Evolutionary conservation across 768 basidiomycete genomes (phyloP).

Genomic region (Suillus cothurnatus): DNA sequence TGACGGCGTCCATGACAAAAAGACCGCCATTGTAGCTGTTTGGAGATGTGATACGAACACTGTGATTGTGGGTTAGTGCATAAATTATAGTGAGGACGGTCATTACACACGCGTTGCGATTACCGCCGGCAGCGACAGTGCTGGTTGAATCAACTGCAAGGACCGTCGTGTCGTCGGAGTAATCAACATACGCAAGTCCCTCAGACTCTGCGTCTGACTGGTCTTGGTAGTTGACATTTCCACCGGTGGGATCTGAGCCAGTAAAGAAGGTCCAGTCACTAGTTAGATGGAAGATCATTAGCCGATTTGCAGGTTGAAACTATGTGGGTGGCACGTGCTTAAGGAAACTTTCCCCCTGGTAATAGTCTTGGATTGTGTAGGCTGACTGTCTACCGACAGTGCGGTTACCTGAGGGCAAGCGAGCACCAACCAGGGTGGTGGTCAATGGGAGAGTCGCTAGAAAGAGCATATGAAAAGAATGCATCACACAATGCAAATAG

Average conservation of each 20-base stretch:
- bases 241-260: slow-evolving; percentile 66
- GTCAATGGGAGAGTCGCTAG: slow-evolving; percentile 34
- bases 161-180: slow-evolving; percentile 53
- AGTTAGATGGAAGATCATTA: slow-evolving; percentile 10
- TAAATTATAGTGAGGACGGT: not conserved
- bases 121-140: slow-evolving; percentile 47
- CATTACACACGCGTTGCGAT: slow-evolving; percentile 51
- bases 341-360: slow-evolving; percentile 58
- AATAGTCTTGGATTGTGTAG: slow-evolving; percentile 42
- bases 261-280: slow-evolving; percentile 74
- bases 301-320: not conserved
- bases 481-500: slow-evolving; percentile 25
- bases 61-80: slow-evolving; percentile 24
- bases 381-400: slow-evolving; percentile 20
- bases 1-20: slow-evolving; percentile 71
- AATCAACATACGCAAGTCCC: slow-evolving; percentile 63
- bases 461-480: slow-evolving; percentile 32
- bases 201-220: slow-evolving; percentile 48
- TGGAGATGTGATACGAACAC: slow-evolving; percentile 68
- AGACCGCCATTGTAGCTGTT: slow-evolving; percentile 64
- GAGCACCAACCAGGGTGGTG: slow-evolving; percentile 39
- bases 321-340: slow-evolving; percentile 41
- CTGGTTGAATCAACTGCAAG: slow-evolving; percentile 65
- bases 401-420: slow-evolving; percentile 28
- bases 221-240: slow-evolving; percentile 63